Evolutionary conservation across 768 basidiomycete species (phyloP), one percentile per base, ranked within the genome.

Genomic region (Psilocybe tampanensis): DNA sequence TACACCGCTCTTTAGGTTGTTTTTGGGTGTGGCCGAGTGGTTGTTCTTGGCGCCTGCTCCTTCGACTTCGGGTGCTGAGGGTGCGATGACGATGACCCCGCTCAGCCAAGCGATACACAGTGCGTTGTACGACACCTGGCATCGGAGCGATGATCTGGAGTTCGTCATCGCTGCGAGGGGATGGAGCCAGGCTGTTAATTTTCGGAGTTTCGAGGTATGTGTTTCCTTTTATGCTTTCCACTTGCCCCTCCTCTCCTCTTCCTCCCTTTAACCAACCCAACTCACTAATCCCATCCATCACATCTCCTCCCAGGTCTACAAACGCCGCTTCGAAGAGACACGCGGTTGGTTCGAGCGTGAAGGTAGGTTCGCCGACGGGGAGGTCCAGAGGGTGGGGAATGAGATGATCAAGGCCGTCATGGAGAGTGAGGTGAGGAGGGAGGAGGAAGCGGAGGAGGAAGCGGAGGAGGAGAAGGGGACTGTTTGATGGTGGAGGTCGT

Each of bases 1-100:
- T 8, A 99, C 95, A 2, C 97, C 97, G 0, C 83, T 98, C 33
- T 99, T 99, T 76, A 85, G 95, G 51, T 81, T 99, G 60, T 98
- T 96, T 88, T 89, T 99, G 49, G 96, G 96, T 26, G 94, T 98
- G 12, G 93, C 96, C 11, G 97, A 98, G 71, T 92, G 95, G 71
- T 83, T 99, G 11, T 99, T 98, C 76, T 81, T 90, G 43, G 87
- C 86, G 0, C 76, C 79, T 21, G 33, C 33, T 15, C 21, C 32
- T 1, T 34, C 33, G 1, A 8, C 33, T 21, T 11, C 33, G 21
- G 19, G 34, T 2, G 39, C 50, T 34, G 29, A 29, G 29, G 9
- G 5, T 4, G 9, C 29, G 29, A 29, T 29, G 29, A 29, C 29
- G 29, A 29, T 29, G 29, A 29, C 29, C 4, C 29, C 29, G 29